phyloP scores from a whole-genome alignment of 495 filamentous ascomycete genomes.

The Emericellopsis terricola region DNA sequence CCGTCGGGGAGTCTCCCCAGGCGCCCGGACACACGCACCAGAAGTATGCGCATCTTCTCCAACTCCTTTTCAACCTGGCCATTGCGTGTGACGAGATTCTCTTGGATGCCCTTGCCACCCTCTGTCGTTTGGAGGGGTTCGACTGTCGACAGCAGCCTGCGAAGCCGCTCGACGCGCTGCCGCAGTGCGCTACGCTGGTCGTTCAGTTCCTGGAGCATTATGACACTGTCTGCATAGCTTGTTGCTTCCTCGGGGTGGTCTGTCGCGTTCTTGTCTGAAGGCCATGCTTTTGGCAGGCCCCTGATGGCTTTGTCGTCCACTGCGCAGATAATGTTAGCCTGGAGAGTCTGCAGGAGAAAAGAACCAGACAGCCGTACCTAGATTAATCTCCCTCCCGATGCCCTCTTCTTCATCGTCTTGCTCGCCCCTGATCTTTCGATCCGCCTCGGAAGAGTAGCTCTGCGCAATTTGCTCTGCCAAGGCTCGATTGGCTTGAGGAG shows the following conservation, averaged over 20 bases:
- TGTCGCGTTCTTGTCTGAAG: constrained; percentile 11
- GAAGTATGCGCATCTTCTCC: constrained; percentile 57
- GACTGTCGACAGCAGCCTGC: constrained; percentile 36
- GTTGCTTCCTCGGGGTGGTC: constrained; percentile 15
- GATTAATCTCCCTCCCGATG: constrained; percentile 15
- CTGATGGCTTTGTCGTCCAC: constrained; percentile 22
- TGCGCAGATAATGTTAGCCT: constrained; percentile 6
- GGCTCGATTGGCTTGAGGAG: constrained; percentile 56
- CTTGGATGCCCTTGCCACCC: constrained; percentile 39
- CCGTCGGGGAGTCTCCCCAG: constrained; percentile 23
- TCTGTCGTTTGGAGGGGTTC: constrained; percentile 27
- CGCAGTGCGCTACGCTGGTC: constrained; percentile 31
- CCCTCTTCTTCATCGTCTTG: constrained; percentile 22
- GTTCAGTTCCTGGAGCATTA: constrained; percentile 31
- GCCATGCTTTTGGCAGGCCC: constrained; percentile 24
- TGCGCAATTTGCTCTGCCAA: constrained; percentile 68
- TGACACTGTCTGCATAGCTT: constrained; percentile 36
- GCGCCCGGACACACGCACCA: constrained; percentile 49
- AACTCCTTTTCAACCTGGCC: constrained; percentile 58
- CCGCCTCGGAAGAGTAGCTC: constrained; percentile 38
- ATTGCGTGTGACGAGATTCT: constrained; percentile 57
- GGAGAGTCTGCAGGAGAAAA: not conserved
- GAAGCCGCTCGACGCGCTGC: constrained; percentile 37
- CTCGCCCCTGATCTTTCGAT: constrained; percentile 21
- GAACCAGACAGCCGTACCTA: constrained; percentile 16